Evolutionary conservation across 2,329 filamentous ascomycete genomes (phyloP).

Genomic region (Blumeria hordei): DNA sequence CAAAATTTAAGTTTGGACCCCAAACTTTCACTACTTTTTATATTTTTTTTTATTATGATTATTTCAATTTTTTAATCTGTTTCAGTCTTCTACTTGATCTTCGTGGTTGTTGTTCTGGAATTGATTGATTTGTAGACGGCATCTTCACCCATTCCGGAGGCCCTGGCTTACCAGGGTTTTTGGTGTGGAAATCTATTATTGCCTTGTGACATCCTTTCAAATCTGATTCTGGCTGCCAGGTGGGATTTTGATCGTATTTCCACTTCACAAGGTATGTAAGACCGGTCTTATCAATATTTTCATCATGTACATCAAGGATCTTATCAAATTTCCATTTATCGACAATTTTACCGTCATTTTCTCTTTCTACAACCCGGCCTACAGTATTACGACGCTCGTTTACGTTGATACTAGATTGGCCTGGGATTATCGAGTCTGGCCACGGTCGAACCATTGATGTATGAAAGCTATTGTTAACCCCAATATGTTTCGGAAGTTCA

Average conservation of each 20-base stretch:
- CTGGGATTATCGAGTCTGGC: background rate
- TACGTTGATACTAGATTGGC: too few species aligned
- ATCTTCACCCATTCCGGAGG: background rate
- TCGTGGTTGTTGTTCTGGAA: background rate
- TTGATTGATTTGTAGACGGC: background rate
- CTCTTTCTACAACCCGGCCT: background rate
- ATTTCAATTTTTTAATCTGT: background rate
- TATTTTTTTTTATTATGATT: background rate
- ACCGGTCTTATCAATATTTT: conserved; percentile 17
- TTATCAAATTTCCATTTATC: background rate
- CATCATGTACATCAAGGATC: conserved; percentile 30
- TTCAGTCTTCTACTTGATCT: background rate
- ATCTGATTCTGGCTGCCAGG: too few species aligned
- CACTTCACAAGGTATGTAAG: background rate
- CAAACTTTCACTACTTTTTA: background rate
- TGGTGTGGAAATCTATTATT: too few species aligned
- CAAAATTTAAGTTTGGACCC: background rate
- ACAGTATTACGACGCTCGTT: background rate
- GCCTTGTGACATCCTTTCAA: too few species aligned
- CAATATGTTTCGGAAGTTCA: background rate
- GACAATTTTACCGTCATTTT: background rate
- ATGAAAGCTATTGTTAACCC: background rate
- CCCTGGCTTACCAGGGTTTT: background rate
- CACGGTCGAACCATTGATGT: background rate
- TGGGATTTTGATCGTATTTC: too few species aligned